These are phyloP conservation scores for Ophiostoma triangulosporum DNA, from an alignment of 2,329 filamentous ascomycete species.

Conservation along the genomic window DNA sequence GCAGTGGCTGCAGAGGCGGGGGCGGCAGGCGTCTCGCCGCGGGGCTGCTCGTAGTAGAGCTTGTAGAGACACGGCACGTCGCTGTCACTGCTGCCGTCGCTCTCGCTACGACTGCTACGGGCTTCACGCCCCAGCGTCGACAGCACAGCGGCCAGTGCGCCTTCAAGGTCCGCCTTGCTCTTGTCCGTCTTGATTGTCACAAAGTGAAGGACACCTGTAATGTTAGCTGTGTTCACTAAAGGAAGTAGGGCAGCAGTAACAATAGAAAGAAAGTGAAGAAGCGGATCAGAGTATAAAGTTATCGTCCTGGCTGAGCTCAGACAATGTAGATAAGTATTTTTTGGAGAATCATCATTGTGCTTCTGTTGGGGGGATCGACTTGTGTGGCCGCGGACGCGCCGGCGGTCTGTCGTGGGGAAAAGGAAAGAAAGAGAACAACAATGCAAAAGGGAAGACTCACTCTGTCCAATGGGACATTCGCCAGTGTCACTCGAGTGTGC, in stretches of 20 bases:
- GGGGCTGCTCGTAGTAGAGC: constrained; percentile 41
- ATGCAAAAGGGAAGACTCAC: no score
- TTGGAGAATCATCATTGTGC: constrained; percentile 65
- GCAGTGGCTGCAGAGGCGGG: neutral
- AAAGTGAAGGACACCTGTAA: constrained; percentile 26
- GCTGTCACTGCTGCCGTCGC: neutral
- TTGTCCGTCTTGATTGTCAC: constrained; percentile 24
- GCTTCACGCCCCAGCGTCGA: constrained; percentile 12
- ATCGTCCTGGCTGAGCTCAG: constrained; percentile 81
- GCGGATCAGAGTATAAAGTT: constrained; percentile 26
- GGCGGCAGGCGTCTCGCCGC: constrained; percentile 10
- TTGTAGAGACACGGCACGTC: constrained; percentile 29
- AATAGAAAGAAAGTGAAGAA: no score
- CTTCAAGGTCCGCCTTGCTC: constrained; percentile 26
- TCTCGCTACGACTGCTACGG: constrained; percentile 10
- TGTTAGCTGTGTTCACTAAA: neutral
- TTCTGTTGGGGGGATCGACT: neutral
- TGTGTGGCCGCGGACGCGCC: neutral
- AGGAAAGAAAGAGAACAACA: constrained; percentile 6
- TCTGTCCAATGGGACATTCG: constrained; percentile 77
- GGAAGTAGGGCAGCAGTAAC: no score
- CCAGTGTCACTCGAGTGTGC: constrained; percentile 83
- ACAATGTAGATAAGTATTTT: constrained; percentile 99
- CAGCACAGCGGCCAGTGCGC: constrained; percentile 29
- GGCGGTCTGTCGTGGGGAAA: constrained; percentile 11